Evolutionary conservation across 1,284 basidiomycete genomes (phyloP).

Genomic region (Ceratorhiza oryzae-sativae): DNA sequence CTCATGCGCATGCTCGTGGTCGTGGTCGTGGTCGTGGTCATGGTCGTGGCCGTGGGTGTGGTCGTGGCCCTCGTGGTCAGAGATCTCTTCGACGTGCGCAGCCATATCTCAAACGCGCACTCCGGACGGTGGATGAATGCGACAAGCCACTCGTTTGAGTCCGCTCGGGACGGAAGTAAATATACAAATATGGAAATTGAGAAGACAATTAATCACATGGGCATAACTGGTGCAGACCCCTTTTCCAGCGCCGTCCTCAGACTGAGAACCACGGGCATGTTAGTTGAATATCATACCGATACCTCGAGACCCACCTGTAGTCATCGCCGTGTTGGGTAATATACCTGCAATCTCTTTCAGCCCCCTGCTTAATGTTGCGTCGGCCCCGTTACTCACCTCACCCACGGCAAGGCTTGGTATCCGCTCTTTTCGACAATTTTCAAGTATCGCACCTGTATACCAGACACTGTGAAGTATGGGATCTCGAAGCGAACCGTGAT

Average conservation of each 20-base stretch:
- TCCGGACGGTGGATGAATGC: neutral
- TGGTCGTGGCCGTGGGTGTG: slow-evolving; percentile 67
- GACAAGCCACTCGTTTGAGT: slow-evolving; percentile 25
- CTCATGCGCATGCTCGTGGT: slow-evolving; percentile 57
- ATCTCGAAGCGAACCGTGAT: slow-evolving; percentile 99
- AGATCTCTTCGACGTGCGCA: slow-evolving; percentile 82
- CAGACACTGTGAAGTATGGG: slow-evolving; percentile 96
- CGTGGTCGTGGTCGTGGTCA: slow-evolving; percentile 62
- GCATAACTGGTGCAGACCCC: slow-evolving; percentile 50
- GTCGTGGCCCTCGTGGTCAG: slow-evolving; percentile 74
- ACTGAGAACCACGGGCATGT: slow-evolving; percentile 51
- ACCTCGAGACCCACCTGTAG: slow-evolving; percentile 68
- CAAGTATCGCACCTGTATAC: slow-evolving; percentile 94
- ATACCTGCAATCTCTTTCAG: slow-evolving; percentile 57
- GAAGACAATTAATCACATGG: slow-evolving; percentile 29
- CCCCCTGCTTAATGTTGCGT: neutral
- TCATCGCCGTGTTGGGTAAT: slow-evolving; percentile 97
- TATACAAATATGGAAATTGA: neutral
- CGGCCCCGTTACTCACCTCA: slow-evolving; percentile 56
- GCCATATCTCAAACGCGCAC: slow-evolving; percentile 35
- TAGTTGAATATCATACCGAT: neutral
- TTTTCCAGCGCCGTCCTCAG: slow-evolving; percentile 79
- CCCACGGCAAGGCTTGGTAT: slow-evolving; percentile 92
- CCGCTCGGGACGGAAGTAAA: slow-evolving; percentile 28
- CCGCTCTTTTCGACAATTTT: slow-evolving; percentile 99